These are phyloP conservation scores for Tuber indicum DNA, from an alignment of 495 filamentous ascomycete genomes.

Conservation along the genomic window DNA sequence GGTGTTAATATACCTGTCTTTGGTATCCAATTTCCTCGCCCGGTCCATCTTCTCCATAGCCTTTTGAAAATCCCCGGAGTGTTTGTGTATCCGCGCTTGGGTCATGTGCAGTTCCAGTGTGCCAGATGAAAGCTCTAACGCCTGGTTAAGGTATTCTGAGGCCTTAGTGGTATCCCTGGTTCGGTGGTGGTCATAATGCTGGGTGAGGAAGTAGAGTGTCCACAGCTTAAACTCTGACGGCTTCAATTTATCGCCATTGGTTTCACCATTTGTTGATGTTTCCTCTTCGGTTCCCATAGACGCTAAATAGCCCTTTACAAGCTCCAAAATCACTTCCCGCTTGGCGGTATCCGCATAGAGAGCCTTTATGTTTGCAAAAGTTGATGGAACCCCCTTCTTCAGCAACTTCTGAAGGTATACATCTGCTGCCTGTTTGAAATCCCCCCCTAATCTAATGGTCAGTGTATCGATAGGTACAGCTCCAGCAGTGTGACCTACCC, in stretches of 20 bases:
- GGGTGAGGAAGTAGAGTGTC: constrained; percentile 83
- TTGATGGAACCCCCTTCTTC: constrained; percentile 90
- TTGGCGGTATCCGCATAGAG: constrained; percentile 74
- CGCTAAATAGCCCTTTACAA: constrained; percentile 72
- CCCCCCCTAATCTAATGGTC: constrained; percentile 51
- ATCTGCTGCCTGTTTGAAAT: constrained; percentile 73
- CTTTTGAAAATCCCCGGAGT: constrained; percentile 70
- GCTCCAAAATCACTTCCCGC: constrained; percentile 61
- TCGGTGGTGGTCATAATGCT: constrained; percentile 90
- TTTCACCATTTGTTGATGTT: constrained; percentile 50
- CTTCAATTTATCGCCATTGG: constrained; percentile 49
- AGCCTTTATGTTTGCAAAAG: constrained; percentile 91
- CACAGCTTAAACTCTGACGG: constrained; percentile 64
- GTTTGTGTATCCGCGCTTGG: constrained; percentile 90
- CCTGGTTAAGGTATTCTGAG: constrained; percentile 72
- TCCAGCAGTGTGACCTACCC: constrained; percentile 47
- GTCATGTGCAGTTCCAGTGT: constrained; percentile 93
- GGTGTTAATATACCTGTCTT: constrained; percentile 95
- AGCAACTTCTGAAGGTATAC: constrained; percentile 79
- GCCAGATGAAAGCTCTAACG: constrained; percentile 66
- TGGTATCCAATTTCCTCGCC: constrained; percentile 73
- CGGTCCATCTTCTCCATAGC: constrained; percentile 84
- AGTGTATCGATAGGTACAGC: constrained; percentile 24
- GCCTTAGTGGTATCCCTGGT: constrained; percentile 79
- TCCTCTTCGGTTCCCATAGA: constrained; percentile 47